Conservation (phyloP, 768 basidiomycete species). For the Daedalea quercina region DNA sequence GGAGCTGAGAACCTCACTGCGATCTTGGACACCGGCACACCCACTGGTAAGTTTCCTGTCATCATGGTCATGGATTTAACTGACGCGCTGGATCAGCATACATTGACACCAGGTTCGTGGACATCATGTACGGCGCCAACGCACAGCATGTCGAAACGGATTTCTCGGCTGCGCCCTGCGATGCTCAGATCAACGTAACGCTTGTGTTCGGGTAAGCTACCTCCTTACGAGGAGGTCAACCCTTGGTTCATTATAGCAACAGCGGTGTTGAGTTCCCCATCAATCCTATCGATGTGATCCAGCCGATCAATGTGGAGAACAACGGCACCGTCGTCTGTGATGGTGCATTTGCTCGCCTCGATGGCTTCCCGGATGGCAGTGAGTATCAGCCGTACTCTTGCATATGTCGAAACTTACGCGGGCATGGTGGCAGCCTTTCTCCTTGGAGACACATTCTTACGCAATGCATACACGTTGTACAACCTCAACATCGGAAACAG, state of each 20-base stretch:
- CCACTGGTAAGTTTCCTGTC: not conserved
- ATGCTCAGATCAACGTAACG: slow-evolving; percentile 3
- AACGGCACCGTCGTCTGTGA: not conserved
- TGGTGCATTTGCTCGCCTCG: slow-evolving; percentile 2
- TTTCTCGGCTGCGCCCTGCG: not conserved
- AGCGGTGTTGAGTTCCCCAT: slow-evolving; percentile 5
- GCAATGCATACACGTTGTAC: slow-evolving; percentile 15
- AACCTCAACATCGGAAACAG: slow-evolving; percentile 1
- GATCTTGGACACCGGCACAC: slow-evolving; percentile 1
- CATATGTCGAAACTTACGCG: too few relatives aligned
- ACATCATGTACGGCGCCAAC: slow-evolving; percentile 3
- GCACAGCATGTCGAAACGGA: not conserved
- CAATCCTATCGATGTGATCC: slow-evolving; percentile 1
- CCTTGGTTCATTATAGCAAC: not conserved
- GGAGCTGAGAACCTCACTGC: not conserved
- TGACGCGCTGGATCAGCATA: not conserved
- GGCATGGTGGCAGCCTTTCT: slow-evolving; percentile 9
- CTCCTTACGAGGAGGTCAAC: not conserved
- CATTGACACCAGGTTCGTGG: not conserved
- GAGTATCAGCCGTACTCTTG: not conserved
- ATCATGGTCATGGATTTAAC: not conserved
- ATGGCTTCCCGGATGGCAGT: not conserved
- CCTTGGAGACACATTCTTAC: slow-evolving; percentile 17
- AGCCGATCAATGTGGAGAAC: not conserved
- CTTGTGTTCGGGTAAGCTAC: slow-evolving; percentile 3